Conservation (phyloP, 805 yeast species). For the Candida ponderosae region DNA sequence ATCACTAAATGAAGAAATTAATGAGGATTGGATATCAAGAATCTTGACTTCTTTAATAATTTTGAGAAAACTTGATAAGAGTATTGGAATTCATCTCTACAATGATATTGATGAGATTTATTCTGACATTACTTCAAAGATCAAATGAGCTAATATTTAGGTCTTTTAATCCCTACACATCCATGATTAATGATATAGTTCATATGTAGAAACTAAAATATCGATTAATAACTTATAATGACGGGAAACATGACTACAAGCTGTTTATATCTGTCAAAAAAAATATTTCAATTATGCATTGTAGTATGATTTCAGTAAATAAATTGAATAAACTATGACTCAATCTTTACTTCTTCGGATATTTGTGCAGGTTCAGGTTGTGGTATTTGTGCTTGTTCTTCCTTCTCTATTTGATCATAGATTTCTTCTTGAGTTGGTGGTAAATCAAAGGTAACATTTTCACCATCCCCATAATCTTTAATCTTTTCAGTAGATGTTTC, state of each 20-base stretch:
- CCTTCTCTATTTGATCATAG: constrained; percentile 11
- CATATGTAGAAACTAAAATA: too few species aligned
- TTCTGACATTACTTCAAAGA: constrained; percentile 14
- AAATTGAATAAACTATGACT: too few species aligned
- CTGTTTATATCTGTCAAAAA: too few species aligned
- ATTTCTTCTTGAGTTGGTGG: too few species aligned
- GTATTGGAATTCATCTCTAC: constrained; percentile 12
- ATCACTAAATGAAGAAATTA: constrained; percentile 35
- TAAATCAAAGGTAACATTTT: constrained; percentile 27
- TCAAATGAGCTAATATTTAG: too few species aligned
- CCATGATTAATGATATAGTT: too few species aligned
- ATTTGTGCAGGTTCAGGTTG: constrained; percentile 13
- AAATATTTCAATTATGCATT: too few species aligned
- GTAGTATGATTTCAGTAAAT: too few species aligned
- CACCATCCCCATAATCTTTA: constrained; percentile 73
- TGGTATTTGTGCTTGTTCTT: constrained; percentile 7
- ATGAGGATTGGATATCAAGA: constrained; percentile 50
- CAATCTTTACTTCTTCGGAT: background rate
- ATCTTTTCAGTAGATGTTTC: constrained; percentile 33
- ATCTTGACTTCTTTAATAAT: constrained; percentile 23
- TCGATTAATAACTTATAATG: too few species aligned
- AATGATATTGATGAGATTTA: constrained; percentile 16
- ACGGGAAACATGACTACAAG: too few species aligned
- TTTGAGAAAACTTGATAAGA: constrained; percentile 9
- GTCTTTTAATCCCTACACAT: too few species aligned